Evolutionary conservation across 495 filamentous ascomycete species (phyloP).

Genomic region (Penicillium cinerascens): DNA sequence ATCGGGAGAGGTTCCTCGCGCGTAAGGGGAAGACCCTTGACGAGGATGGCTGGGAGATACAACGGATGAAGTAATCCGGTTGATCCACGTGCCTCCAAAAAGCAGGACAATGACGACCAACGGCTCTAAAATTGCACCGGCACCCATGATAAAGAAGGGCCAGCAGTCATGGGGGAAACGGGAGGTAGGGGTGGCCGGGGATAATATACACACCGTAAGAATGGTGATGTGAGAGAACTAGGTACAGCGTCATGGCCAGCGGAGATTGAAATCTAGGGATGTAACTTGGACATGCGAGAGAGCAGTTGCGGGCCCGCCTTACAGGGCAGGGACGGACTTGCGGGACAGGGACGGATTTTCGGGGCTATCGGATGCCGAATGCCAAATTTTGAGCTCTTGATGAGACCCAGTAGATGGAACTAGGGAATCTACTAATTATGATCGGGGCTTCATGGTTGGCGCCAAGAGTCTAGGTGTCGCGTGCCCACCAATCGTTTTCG

Average conservation of each 20-base stretch:
- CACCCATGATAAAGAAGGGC: constrained; percentile 38
- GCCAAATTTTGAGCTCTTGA: background rate
- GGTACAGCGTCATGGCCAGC: background rate
- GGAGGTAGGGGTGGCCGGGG: background rate
- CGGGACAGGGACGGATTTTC: constrained; percentile 2
- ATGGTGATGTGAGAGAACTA: background rate
- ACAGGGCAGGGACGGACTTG: constrained; percentile 2
- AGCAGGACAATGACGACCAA: constrained; percentile 52
- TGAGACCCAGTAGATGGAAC: background rate
- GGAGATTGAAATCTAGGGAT: background rate
- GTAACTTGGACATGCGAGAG: too few species aligned
- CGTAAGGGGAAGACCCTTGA: constrained; percentile 17
- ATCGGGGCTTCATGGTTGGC: background rate
- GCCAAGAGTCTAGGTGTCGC: background rate
- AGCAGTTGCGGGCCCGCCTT: background rate
- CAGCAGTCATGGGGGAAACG: background rate
- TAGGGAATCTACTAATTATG: background rate
- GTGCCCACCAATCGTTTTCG: background rate
- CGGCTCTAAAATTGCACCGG: constrained; percentile 50
- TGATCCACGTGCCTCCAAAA: constrained; percentile 60
- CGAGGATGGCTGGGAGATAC: constrained; percentile 6
- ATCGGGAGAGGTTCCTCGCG: constrained; percentile 24
- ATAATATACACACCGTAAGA: constrained; percentile 1
- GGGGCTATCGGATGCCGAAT: background rate
- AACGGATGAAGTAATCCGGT: constrained; percentile 32